These are phyloP conservation scores for Hypoxylon perforatum DNA, from an alignment of 495 filamentous ascomycete species.

Conservation along the genomic window DNA sequence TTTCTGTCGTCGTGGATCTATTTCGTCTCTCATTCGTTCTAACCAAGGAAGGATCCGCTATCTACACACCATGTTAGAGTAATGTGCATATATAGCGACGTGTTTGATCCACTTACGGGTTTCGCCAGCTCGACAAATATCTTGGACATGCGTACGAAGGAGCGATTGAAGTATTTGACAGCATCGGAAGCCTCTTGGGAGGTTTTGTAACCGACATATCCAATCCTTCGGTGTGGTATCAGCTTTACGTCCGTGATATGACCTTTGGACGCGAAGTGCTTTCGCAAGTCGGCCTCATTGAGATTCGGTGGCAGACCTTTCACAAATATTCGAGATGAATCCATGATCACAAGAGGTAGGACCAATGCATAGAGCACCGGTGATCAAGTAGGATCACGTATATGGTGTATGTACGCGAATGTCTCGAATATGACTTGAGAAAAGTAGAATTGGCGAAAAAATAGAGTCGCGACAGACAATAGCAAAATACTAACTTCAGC, in stretches of 20 bases:
- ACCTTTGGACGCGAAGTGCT: conserved; percentile 81
- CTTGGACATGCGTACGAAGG: conserved; percentile 97
- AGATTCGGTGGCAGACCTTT: conserved; percentile 62
- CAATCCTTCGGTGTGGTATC: conserved; percentile 87
- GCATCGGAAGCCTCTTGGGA: conserved; percentile 81
- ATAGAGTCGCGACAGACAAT: background rate
- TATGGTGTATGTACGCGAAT: background rate
- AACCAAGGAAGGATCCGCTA: conserved; percentile 46
- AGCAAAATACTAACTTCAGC: background rate
- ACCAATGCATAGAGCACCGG: background rate
- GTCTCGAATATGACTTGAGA: background rate
- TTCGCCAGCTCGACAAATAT: conserved; percentile 90
- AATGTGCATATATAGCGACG: conserved; percentile 4
- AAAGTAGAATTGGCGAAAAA: no score
- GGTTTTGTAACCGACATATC: conserved; percentile 94
- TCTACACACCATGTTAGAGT: conserved; percentile 32
- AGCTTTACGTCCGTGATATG: conserved; percentile 91
- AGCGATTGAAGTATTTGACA: conserved; percentile 92
- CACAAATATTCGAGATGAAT: conserved; percentile 91
- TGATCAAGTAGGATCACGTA: background rate
- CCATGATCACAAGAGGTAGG: conserved; percentile 51
- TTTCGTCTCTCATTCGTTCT: conserved; percentile 37
- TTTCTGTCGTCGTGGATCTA: conserved; percentile 42
- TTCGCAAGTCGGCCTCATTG: conserved; percentile 73
- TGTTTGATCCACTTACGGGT: conserved; percentile 68